These are phyloP conservation scores for Torulaspora franciscae DNA, from an alignment of 805 yeast species.

Conservation along the genomic window DNA sequence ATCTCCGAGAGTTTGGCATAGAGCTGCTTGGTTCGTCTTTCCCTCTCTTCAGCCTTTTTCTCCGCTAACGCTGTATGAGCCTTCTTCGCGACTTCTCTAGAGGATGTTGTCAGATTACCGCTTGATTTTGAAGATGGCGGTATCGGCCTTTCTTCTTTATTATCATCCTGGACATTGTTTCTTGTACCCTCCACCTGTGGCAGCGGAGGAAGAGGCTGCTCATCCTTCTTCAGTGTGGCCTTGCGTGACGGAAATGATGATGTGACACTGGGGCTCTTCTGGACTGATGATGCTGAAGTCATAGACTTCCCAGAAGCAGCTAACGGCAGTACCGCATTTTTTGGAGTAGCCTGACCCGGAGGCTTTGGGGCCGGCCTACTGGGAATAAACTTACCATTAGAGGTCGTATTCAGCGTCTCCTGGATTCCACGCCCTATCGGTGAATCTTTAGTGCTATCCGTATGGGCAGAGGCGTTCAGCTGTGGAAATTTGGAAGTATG, in stretches of 20 bases:
- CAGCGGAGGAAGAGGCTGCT: conserved; percentile 28
- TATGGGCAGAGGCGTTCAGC: conserved; percentile 11
- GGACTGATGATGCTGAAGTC: conserved; percentile 4
- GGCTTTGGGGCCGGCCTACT: conserved; percentile 68
- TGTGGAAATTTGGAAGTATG: conserved; percentile 20
- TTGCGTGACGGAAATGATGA: conserved; percentile 16
- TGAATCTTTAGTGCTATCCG: conserved; percentile 4
- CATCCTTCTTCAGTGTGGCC: conserved; percentile 20
- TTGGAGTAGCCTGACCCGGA: conserved; percentile 28
- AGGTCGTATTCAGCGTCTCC: background rate
- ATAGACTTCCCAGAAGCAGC: conserved; percentile 2
- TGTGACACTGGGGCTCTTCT: conserved; percentile 6
- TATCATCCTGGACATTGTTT: background rate
- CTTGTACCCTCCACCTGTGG: conserved; percentile 11
- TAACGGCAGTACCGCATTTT: conserved; percentile 3
- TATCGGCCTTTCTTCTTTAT: conserved; percentile 11
- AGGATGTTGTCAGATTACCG: conserved; percentile 14
- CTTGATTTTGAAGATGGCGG: conserved; percentile 40
- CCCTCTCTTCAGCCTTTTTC: conserved; percentile 74
- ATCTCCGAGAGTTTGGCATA: conserved; percentile 66
- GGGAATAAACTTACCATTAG: conserved; percentile 49
- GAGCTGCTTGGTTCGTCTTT: conserved; percentile 64
- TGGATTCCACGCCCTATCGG: background rate
- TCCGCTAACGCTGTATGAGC: conserved; percentile 45
- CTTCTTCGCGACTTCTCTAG: conserved; percentile 22